Evolutionary conservation across 2,329 filamentous ascomycete species (phyloP).

Genomic region (Pezicula neosporulosa): DNA sequence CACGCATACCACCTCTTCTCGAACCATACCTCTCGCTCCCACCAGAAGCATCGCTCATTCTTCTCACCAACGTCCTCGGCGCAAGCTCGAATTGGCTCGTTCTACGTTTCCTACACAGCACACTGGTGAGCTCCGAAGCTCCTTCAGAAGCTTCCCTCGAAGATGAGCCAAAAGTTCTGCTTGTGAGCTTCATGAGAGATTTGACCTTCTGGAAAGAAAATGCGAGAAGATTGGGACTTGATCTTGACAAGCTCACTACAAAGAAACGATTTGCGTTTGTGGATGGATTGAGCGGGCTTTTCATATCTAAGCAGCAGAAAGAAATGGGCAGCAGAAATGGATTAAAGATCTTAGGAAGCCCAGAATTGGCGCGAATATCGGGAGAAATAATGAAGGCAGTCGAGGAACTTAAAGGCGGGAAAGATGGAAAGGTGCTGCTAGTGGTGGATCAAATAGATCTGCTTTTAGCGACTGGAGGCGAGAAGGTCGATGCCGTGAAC

Average conservation of each 20-base stretch:
- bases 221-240: conserved; percentile 65
- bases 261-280: conserved; percentile 67
- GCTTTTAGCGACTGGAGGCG: conserved; percentile 55
- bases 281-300: conserved; percentile 51
- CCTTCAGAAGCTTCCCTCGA: conserved; percentile 20
- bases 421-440: conserved; percentile 45
- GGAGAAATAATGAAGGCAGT: conserved; percentile 16
- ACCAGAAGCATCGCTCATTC: conserved; percentile 53
- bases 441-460: conserved; percentile 65
- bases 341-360: conserved; percentile 11
- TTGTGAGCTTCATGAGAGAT: conserved; percentile 82
- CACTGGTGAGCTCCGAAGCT: conserved; percentile 21
- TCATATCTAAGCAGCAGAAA: conserved; percentile 12
- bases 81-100: conserved; percentile 65
- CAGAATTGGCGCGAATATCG: conserved; percentile 13
- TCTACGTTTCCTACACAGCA: conserved; percentile 45
- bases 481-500: conserved; percentile 38
- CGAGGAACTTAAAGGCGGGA: conserved; percentile 8
- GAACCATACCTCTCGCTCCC: conserved; percentile 61
- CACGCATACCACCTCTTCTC: conserved; percentile 52
- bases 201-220: conserved; percentile 75
- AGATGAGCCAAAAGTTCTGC: conserved; percentile 53
- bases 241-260: conserved; percentile 57
- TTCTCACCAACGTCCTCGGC: conserved; percentile 66
- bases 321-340: background rate